phyloP scores from a whole-genome alignment of 75 land plant genomes.

The Adiantum capillusveneris region DNA sequence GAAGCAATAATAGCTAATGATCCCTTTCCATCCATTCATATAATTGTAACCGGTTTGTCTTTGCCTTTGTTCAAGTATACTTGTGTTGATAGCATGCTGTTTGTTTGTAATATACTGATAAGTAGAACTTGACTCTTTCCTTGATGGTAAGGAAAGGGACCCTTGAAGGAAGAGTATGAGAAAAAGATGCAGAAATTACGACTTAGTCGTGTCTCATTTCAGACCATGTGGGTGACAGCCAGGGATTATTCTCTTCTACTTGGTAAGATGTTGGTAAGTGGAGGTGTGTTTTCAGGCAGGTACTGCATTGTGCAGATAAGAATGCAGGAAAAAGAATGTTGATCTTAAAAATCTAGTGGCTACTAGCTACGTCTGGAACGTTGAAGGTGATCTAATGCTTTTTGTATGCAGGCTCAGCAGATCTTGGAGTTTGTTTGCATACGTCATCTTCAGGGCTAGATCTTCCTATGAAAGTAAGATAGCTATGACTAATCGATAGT shows the following conservation, averaged over 20 bases:
- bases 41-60: slow-evolving; percentile 45
- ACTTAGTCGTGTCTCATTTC: slow-evolving; percentile 81
- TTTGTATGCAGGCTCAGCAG: slow-evolving; percentile 76
- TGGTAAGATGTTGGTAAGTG: slow-evolving; percentile 41
- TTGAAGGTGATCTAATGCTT: no score
- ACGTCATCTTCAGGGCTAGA: slow-evolving; percentile 97
- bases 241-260: slow-evolving; percentile 88
- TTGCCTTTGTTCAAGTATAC: neutral
- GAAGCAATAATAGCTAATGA: slow-evolving; percentile 26
- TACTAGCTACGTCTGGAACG: no score
- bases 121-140: neutral
- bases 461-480: slow-evolving; percentile 90
- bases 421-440: slow-evolving; percentile 89
- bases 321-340: no score
- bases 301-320: no score
- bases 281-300: no score
- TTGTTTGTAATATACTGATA: neutral
- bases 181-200: slow-evolving; percentile 55
- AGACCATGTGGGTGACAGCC: slow-evolving; percentile 94
- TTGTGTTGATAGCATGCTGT: neutral
- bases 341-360: no score
- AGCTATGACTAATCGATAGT: neutral
- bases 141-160: slow-evolving; percentile 72
- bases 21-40: slow-evolving; percentile 68
- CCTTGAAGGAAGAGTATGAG: slow-evolving; percentile 81